Conservation (phyloP, 371 early-diverging fungal species). For the Mortierella sp. region DNA sequence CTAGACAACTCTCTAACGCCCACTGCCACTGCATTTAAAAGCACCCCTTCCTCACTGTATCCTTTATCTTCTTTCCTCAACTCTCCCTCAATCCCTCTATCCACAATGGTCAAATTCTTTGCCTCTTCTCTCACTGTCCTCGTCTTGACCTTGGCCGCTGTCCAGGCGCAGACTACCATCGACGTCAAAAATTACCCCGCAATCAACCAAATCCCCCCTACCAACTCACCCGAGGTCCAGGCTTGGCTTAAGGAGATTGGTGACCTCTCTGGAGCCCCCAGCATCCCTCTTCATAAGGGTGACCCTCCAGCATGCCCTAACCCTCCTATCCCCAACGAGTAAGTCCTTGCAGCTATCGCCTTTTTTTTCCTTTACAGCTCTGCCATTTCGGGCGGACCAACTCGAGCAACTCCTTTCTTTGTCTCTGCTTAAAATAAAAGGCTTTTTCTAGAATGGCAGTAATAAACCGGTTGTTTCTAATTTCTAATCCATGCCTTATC, state of each 20-base stretch:
- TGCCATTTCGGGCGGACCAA: not conserved
- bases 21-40: not conserved
- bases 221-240: constrained; percentile 25
- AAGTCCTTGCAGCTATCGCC: not conserved
- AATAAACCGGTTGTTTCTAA: not conserved
- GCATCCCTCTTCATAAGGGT: constrained; percentile 25
- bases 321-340: constrained; percentile 27
- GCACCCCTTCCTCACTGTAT: not conserved
- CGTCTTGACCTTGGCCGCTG: constrained; percentile 25
- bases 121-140: constrained; percentile 29
- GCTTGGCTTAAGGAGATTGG: constrained; percentile 32
- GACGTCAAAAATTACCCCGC: constrained; percentile 13
- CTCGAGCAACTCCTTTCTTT: too few species aligned
- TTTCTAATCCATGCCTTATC: not conserved
- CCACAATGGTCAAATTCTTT: constrained; percentile 27
- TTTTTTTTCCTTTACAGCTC: not conserved
- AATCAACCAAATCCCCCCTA: not conserved
- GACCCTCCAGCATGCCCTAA: constrained; percentile 23
- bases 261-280: constrained; percentile 31
- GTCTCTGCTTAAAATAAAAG: too few species aligned
- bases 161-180: constrained; percentile 35
- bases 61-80: constrained; percentile 7
- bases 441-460: not conserved
- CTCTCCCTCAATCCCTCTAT: not conserved
- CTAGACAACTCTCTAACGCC: not conserved